Evolutionary conservation across 345 rosid species (phyloP).

Genomic region (Brassica rapa): DNA sequence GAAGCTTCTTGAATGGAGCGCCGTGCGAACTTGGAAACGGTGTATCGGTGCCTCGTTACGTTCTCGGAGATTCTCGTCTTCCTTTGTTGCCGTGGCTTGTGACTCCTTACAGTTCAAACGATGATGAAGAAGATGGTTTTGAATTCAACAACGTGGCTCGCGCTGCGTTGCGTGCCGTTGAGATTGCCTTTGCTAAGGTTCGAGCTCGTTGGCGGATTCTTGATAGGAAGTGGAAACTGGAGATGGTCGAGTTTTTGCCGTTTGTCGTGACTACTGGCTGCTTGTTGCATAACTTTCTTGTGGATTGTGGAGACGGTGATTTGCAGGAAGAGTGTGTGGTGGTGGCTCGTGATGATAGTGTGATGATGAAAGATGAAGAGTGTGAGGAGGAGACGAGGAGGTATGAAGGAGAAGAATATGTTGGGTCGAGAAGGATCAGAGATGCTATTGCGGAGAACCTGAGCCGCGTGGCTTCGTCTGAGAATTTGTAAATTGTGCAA

Average conservation of each 20-base stretch:
- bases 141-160: constrained; percentile 59
- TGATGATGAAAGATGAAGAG: constrained; percentile 11
- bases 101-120: constrained; percentile 54
- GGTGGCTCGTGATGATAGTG: constrained; percentile 18
- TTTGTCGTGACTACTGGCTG: constrained; percentile 64
- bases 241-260: constrained; percentile 56
- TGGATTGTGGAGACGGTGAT: constrained; percentile 49
- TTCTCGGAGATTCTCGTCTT: constrained; percentile 67
- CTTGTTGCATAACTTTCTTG: constrained; percentile 74
- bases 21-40: constrained; percentile 48
- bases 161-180: constrained; percentile 50
- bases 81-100: constrained; percentile 77
- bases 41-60: constrained; percentile 53
- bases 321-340: constrained; percentile 35
- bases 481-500: neutral
- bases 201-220: constrained; percentile 67
- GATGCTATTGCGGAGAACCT: constrained; percentile 65
- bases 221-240: constrained; percentile 64
- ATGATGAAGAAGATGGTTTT: constrained; percentile 45
- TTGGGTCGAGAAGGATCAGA: constrained; percentile 48
- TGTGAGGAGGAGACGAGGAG: constrained; percentile 40
- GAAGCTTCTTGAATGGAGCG: constrained; percentile 54
- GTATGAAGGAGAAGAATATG: constrained; percentile 52
- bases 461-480: constrained; percentile 43
- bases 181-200: constrained; percentile 51